Percentiles rank a stretch among this genome's conserved stretches.
phyloP scores from a whole-genome alignment of 495 filamentous ascomycete genomes.

The Apodospora peruviana region DNA sequence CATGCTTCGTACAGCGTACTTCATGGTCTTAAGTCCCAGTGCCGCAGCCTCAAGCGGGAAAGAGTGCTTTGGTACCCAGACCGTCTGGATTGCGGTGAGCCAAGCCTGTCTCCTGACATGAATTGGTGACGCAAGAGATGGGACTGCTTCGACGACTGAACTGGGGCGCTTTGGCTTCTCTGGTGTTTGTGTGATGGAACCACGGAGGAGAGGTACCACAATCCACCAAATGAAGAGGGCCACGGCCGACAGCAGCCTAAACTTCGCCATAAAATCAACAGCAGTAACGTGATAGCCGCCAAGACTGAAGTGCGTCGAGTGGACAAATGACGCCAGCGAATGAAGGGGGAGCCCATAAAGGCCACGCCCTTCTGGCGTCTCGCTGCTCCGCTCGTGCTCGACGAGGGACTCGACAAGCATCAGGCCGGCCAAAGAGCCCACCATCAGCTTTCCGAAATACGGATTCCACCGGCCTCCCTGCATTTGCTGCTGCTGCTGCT shows the following conservation, averaged over 20 bases:
- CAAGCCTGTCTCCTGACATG: constrained; percentile 85
- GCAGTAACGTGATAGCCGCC: constrained; percentile 42
- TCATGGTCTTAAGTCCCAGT: constrained; percentile 69
- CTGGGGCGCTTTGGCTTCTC: constrained; percentile 25
- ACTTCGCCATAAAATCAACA: constrained; percentile 33
- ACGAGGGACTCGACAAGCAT: constrained; percentile 80
- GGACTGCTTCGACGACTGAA: constrained; percentile 46
- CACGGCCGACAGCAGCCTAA: constrained; percentile 60
- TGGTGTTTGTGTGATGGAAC: constrained; percentile 36
- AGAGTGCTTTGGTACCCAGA: constrained; percentile 85
- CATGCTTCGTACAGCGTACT: constrained; percentile 72
- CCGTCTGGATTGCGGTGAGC: constrained; percentile 90
- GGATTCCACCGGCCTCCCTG: constrained; percentile 38
- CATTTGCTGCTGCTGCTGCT: constrained; percentile 36
- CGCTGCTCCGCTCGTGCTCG: constrained; percentile 50
- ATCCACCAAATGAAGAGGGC: constrained; percentile 64
- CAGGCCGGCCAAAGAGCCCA: constrained; percentile 82
- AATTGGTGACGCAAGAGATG: constrained; percentile 73
- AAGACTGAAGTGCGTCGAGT: constrained; percentile 35
- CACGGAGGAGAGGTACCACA: constrained; percentile 59
- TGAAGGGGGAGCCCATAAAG: constrained; percentile 63
- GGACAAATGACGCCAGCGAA: constrained; percentile 39
- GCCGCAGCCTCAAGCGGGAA: constrained; percentile 82
- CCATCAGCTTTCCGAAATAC: constrained; percentile 72
- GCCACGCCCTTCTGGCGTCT: constrained; percentile 59